Conservation (phyloP, 768 basidiomycete genomes). For the Calocera viscosa region DNA sequence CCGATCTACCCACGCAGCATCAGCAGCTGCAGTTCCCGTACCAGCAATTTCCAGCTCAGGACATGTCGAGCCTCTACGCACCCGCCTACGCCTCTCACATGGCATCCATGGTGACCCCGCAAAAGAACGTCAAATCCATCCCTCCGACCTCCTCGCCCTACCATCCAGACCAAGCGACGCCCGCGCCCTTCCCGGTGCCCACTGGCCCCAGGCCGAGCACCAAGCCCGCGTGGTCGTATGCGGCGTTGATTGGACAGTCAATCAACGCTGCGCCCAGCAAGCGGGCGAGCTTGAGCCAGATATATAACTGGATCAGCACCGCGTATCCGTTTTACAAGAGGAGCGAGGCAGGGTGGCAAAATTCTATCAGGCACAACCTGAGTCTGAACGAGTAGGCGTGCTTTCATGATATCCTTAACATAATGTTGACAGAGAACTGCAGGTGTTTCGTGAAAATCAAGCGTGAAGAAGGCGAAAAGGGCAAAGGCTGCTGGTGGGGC, state of each 20-base stretch:
- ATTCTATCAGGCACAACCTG: constrained; percentile 92
- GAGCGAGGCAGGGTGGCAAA: constrained; percentile 93
- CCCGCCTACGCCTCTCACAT: constrained; percentile 2
- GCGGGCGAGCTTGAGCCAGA: constrained; percentile 83
- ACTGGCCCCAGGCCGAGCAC: constrained; percentile 66
- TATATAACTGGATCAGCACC: constrained; percentile 90
- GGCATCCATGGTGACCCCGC: not conserved
- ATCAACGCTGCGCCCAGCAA: constrained; percentile 73
- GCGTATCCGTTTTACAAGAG: constrained; percentile 90
- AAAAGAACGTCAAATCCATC: constrained; percentile 9
- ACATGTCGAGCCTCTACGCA: not conserved
- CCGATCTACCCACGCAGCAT: not conserved
- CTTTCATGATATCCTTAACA: not conserved
- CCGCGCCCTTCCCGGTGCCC: constrained; percentile 57
- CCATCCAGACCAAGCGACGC: constrained; percentile 8
- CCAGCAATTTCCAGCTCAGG: not conserved
- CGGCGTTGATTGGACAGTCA: constrained; percentile 90
- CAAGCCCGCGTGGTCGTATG: constrained; percentile 84
- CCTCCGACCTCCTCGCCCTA: constrained; percentile 12
- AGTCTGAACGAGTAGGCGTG: constrained; percentile 51
- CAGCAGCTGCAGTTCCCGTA: not conserved
- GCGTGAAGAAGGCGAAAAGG: constrained; percentile 46
- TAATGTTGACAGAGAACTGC: not conserved
- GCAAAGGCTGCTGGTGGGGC: constrained; percentile 79
- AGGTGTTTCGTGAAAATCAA: constrained; percentile 73